These are phyloP conservation scores for Talaromyces sp. DNA, from an alignment of 2,329 filamentous ascomycete genomes.

Conservation along the genomic window DNA sequence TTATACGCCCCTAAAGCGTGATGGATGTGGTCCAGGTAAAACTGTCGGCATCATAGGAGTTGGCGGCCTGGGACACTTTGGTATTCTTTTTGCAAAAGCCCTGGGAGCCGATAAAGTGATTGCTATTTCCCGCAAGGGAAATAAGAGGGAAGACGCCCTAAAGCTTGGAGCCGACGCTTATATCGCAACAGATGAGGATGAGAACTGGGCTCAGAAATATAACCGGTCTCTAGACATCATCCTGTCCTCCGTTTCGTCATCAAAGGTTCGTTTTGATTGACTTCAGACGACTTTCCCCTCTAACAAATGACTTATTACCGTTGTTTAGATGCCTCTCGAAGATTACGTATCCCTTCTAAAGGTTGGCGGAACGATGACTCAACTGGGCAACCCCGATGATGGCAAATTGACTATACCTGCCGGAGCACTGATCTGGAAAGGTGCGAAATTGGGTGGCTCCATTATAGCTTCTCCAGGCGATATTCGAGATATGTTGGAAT, in stretches of 20 bases:
- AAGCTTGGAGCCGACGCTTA: slow-evolving; percentile 53
- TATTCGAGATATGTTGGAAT: slow-evolving; percentile 42
- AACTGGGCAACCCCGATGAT: slow-evolving; percentile 63
- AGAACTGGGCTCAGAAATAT: slow-evolving; percentile 49
- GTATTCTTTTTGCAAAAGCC: slow-evolving; percentile 53
- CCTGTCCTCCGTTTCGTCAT: slow-evolving; percentile 52
- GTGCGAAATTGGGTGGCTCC: slow-evolving; percentile 46
- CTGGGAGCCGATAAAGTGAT: slow-evolving; percentile 62
- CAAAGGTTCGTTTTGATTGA: slow-evolving; percentile 34
- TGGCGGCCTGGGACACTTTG: slow-evolving; percentile 52
- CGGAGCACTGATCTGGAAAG: slow-evolving; percentile 53
- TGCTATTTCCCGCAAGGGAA: slow-evolving; percentile 49
- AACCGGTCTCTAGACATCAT: slow-evolving; percentile 51
- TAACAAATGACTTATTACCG: neutral
- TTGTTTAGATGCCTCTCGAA: slow-evolving; percentile 52
- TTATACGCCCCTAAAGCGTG: slow-evolving; percentile 63
- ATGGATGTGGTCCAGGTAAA: slow-evolving; percentile 66
- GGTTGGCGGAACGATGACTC: slow-evolving; percentile 56
- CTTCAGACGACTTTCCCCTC: neutral
- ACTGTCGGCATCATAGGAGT: slow-evolving; percentile 67
- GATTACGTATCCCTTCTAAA: slow-evolving; percentile 58
- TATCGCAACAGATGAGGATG: slow-evolving; percentile 54
- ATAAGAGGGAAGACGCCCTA: slow-evolving; percentile 50
- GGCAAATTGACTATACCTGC: slow-evolving; percentile 49
- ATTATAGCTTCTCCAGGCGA: slow-evolving; percentile 37